phyloP scores from a whole-genome alignment of 257 asterid genomes.

The Ilex asprella region DNA sequence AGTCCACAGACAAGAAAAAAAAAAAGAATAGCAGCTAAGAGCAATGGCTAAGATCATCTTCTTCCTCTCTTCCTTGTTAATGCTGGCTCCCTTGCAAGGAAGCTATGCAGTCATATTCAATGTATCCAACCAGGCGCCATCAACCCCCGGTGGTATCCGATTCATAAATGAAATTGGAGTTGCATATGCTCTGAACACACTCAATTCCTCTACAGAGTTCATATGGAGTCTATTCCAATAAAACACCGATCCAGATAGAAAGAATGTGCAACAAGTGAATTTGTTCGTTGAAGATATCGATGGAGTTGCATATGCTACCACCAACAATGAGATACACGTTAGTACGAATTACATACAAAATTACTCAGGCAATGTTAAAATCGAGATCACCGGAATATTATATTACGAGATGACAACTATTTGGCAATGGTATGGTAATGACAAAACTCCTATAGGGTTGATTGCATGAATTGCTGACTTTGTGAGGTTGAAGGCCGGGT shows the following conservation, averaged over 20 bases:
- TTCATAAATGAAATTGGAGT: slow-evolving; percentile 43
- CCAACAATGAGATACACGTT: slow-evolving; percentile 44
- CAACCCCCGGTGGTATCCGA: slow-evolving; percentile 47
- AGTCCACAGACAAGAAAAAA: no score
- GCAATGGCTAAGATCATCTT: slow-evolving; percentile 6
- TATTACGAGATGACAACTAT: slow-evolving; percentile 56
- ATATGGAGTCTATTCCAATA: slow-evolving; percentile 40
- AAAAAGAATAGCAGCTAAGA: no score
- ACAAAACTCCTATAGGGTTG: slow-evolving; percentile 41
- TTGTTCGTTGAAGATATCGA: slow-evolving; percentile 47
- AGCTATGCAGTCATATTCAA: slow-evolving; percentile 16
- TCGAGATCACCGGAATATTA: slow-evolving; percentile 44
- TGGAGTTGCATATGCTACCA: slow-evolving; percentile 36
- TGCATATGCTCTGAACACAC: slow-evolving; percentile 14
- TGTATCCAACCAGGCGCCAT: slow-evolving; percentile 28
- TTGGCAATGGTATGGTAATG: slow-evolving; percentile 64
- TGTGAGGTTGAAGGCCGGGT: slow-evolving; percentile 51
- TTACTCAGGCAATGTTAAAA: slow-evolving; percentile 32
- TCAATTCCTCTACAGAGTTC: slow-evolving; percentile 26
- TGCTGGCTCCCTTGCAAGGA: slow-evolving; percentile 7
- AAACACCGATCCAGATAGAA: slow-evolving; percentile 26
- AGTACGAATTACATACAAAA: slow-evolving; percentile 42
- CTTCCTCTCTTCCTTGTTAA: slow-evolving; percentile 5
- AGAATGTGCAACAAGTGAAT: slow-evolving; percentile 24
- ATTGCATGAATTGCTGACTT: slow-evolving; percentile 55